phyloP scores from a whole-genome alignment of 2,329 filamentous ascomycete species.

The Colletotrichum karsti region DNA sequence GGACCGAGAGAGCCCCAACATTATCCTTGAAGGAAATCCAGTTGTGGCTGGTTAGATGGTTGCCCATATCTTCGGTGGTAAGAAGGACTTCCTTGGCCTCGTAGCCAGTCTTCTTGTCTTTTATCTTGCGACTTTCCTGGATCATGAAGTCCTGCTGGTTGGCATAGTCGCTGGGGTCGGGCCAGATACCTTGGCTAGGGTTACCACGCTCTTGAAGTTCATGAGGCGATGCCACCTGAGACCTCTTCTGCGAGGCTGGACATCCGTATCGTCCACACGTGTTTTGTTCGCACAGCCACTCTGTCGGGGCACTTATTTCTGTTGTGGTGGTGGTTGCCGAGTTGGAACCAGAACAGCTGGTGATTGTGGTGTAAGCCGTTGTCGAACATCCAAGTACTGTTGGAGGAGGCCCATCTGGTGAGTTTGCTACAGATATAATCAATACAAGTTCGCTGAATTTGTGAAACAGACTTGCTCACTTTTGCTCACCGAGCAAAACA shows the following conservation, averaged over 20 bases:
- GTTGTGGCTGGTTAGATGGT: neutral
- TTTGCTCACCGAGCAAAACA: neutral
- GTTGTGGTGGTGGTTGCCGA: neutral
- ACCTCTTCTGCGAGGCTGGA: neutral
- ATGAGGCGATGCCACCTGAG: neutral
- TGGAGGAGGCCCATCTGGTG: neutral
- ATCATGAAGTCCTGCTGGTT: neutral
- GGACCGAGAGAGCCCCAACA: neutral
- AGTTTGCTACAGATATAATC: neutral
- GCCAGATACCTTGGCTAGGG: neutral
- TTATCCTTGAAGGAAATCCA: neutral
- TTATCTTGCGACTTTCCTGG: neutral
- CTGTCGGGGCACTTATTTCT: neutral
- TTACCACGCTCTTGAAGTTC: neutral
- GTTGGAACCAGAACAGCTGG: neutral
- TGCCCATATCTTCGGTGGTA: accelerated
- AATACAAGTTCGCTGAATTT: neutral
- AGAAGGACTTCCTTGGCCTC: neutral
- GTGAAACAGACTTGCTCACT: neutral
- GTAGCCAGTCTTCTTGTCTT: neutral
- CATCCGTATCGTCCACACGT: neutral
- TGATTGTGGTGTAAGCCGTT: neutral
- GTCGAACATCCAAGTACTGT: neutral
- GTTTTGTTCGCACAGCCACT: neutral
- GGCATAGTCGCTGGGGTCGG: neutral